A percentile compares a stretch with the other conserved stretches of the same genome.
Evolutionary conservation across 306 rosid species (phyloP).

Genomic region (Lathyrus sativus): DNA sequence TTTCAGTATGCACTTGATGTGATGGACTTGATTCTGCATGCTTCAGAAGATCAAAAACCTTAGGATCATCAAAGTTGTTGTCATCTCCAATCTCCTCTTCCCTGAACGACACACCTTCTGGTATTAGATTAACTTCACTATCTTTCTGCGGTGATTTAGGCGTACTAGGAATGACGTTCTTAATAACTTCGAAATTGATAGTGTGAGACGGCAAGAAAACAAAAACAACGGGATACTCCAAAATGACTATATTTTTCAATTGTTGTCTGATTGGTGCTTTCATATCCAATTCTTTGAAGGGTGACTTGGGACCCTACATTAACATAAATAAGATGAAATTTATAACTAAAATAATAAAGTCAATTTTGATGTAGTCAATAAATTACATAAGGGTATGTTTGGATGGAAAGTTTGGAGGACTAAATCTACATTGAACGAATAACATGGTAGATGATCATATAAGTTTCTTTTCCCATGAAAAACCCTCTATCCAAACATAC

Average conservation of each 20-base stretch:
- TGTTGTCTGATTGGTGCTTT: constrained; percentile 73
- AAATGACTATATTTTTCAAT: constrained; percentile 53
- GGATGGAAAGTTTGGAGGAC: too few relatives aligned
- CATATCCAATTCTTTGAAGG: constrained; percentile 69
- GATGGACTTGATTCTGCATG: constrained; percentile 44
- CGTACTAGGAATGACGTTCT: constrained; percentile 37
- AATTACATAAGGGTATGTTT: not conserved
- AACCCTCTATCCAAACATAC: too few relatives aligned
- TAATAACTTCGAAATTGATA: constrained; percentile 63
- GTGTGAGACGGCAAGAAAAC: constrained; percentile 71
- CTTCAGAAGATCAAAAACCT: constrained; percentile 61
- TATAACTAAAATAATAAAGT: constrained; percentile 6
- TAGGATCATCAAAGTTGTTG: constrained; percentile 42
- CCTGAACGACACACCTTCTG: constrained; percentile 55
- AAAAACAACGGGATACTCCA: constrained; percentile 85
- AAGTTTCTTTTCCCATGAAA: too few relatives aligned
- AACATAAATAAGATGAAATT: constrained; percentile 34
- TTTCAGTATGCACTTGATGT: constrained; percentile 12
- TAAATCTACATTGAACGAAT: too few relatives aligned
- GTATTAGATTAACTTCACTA: constrained; percentile 39
- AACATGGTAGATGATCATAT: too few relatives aligned
- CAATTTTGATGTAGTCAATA: not conserved
- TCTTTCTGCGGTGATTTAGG: constrained; percentile 47
- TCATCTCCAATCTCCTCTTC: constrained; percentile 81
- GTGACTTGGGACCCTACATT: constrained; percentile 65